phyloP scores from a whole-genome alignment of 2,329 filamentous ascomycete genomes.

The Zasmidium citrigriseum region DNA sequence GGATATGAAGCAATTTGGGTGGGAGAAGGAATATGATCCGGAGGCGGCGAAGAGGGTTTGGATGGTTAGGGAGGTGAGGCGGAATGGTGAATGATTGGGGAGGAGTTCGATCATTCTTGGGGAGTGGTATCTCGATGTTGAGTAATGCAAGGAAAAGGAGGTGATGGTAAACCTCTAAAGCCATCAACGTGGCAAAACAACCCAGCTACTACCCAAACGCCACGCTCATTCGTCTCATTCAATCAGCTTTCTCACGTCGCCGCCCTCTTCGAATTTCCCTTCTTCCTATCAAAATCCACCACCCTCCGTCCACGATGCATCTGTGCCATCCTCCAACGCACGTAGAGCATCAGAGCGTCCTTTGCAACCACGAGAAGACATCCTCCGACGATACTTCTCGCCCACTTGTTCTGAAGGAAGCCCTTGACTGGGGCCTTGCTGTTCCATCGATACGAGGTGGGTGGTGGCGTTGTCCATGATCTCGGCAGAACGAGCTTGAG shows the following conservation, averaged over 20 bases:
- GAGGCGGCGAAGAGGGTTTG: slow-evolving; percentile 27
- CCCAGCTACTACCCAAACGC: too few relatives aligned
- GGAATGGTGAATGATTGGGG: neutral
- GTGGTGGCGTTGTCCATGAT: slow-evolving; percentile 60
- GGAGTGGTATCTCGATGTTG: too few relatives aligned
- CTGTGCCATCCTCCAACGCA: slow-evolving; percentile 52
- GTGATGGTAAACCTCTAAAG: too few relatives aligned
- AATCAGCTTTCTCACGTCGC: neutral
- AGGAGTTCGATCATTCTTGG: too few relatives aligned
- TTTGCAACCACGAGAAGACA: slow-evolving; percentile 86
- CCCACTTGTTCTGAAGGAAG: slow-evolving; percentile 82
- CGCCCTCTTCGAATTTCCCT: neutral
- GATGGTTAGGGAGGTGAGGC: slow-evolving; percentile 23
- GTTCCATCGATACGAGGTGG: slow-evolving; percentile 7
- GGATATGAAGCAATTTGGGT: slow-evolving; percentile 28
- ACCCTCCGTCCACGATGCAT: slow-evolving; percentile 49
- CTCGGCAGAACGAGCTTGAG: slow-evolving; percentile 68
- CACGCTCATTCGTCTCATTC: neutral
- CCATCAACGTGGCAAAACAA: too few relatives aligned
- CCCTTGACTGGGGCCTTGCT: slow-evolving; percentile 1
- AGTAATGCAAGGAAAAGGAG: too few relatives aligned
- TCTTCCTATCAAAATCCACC: slow-evolving; percentile 39
- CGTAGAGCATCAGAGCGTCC: slow-evolving; percentile 64
- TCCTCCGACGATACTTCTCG: slow-evolving; percentile 82
- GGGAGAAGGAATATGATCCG: slow-evolving; percentile 24